A percentile compares a stretch with the other conserved stretches of the same genome.
These are phyloP conservation scores for Betula pendula DNA, from an alignment of 306 rosid genomes.

Conservation along the genomic window DNA sequence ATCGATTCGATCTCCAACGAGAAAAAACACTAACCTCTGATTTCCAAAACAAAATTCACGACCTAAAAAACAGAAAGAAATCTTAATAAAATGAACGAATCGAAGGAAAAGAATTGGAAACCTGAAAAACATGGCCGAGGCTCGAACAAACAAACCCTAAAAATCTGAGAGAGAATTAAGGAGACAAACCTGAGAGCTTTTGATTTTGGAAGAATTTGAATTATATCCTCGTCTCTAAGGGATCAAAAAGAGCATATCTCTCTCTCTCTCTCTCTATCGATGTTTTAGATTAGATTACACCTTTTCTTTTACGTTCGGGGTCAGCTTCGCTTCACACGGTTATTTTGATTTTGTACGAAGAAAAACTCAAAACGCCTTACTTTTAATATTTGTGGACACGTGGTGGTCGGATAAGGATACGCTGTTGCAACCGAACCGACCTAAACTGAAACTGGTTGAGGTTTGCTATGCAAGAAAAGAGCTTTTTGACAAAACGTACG, in stretches of 20 bases:
- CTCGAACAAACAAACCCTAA: constrained; percentile 47
- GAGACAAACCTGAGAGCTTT: constrained; percentile 22
- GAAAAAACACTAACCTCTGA: not conserved
- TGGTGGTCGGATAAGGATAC: constrained; percentile 14
- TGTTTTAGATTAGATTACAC: not conserved
- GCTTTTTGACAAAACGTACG: too few species aligned
- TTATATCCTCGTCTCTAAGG: constrained; percentile 19
- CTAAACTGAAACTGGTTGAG: not conserved
- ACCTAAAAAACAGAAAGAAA: constrained; percentile 8
- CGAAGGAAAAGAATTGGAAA: constrained; percentile 8
- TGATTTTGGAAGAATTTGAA: constrained; percentile 35
- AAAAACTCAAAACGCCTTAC: constrained; percentile 20
- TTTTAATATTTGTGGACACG: constrained; percentile 12
- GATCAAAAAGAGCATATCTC: constrained; percentile 16
- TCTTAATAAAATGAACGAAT: not conserved
- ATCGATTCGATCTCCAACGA: not conserved
- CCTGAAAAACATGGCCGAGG: constrained; percentile 30
- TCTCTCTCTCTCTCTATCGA: not conserved
- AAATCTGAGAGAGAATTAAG: not conserved
- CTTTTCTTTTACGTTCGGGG: not conserved
- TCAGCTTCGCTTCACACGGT: constrained; percentile 13
- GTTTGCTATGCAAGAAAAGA: not conserved
- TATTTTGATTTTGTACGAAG: constrained; percentile 29
- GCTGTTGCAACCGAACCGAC: constrained; percentile 24
- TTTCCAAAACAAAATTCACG: not conserved